Percentiles rank a stretch among this genome's conserved stretches.
phyloP scores from a whole-genome alignment of 2,329 filamentous ascomycete genomes.

The Arthrobotrys musiformis region DNA sequence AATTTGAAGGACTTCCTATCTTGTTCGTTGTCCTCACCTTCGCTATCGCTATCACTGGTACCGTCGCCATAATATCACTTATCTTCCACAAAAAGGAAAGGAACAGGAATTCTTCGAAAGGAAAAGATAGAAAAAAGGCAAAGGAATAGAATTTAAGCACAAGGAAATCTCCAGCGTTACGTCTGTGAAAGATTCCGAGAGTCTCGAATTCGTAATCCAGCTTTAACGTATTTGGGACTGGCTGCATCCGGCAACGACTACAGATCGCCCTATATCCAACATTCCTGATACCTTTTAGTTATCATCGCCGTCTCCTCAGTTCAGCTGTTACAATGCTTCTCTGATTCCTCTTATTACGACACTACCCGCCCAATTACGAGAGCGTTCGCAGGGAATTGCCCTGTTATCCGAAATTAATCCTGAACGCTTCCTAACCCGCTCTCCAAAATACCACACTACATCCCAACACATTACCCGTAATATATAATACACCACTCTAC shows the following conservation, averaged over 20 bases:
- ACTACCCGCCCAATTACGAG: conserved; percentile 7
- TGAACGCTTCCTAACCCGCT: conserved; percentile 4
- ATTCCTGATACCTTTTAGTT: conserved; percentile 5
- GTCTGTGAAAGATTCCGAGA: neutral
- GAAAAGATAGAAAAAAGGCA: too few species aligned
- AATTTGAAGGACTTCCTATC: neutral
- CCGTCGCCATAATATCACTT: neutral
- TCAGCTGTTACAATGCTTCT: conserved; percentile 42
- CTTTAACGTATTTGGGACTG: conserved; percentile 18
- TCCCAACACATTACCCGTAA: conserved; percentile 8
- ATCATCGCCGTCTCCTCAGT: neutral
- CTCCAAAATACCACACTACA: conserved; percentile 22
- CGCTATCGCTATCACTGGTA: neutral
- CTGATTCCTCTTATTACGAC: conserved; percentile 40
- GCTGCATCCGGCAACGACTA: conserved; percentile 32
- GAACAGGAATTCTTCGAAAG: neutral
- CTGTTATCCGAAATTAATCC: conserved; percentile 8
- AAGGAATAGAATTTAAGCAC: too few species aligned
- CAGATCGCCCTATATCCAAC: neutral
- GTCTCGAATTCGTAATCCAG: conserved; percentile 5
- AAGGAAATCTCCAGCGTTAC: conserved; percentile 10
- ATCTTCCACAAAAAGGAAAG: neutral
- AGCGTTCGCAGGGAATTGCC: conserved; percentile 16
- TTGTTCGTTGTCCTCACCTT: neutral
- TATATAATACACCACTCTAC: neutral